Evolutionary conservation across 2,329 filamentous ascomycete species (phyloP).

Genomic region (Talaromyces sp.): DNA sequence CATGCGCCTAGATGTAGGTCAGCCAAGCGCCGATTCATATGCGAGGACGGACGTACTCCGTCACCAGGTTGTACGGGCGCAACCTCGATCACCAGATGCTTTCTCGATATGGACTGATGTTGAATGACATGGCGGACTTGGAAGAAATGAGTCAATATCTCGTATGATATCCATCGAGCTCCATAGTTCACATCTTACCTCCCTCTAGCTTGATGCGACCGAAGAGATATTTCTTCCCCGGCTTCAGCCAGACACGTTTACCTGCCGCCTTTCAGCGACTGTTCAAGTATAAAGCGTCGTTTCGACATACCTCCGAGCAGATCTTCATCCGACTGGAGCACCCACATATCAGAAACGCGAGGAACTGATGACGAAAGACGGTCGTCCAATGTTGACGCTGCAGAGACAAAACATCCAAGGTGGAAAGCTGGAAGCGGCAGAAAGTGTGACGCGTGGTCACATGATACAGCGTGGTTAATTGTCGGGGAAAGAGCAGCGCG

Average conservation of each 20-base stretch:
- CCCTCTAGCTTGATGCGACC: conserved; percentile 68
- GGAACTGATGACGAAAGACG: background rate
- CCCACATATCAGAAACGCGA: conserved; percentile 54
- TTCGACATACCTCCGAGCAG: conserved; percentile 40
- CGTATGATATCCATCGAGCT: background rate
- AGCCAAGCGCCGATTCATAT: background rate
- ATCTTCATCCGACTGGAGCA: conserved; percentile 53
- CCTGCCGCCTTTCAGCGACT: conserved; percentile 41
- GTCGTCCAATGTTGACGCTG: background rate
- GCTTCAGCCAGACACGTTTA: conserved; percentile 76
- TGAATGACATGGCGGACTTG: conserved; percentile 67
- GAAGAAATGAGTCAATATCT: background rate
- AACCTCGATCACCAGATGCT: conserved; percentile 78
- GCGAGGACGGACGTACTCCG: conserved; percentile 50
- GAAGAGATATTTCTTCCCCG: conserved; percentile 80
- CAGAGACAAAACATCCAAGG: background rate
- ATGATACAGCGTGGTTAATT: conserved; percentile 29
- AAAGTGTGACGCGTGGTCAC: conserved; percentile 33
- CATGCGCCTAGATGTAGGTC: conserved; percentile 50
- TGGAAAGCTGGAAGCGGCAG: conserved; percentile 5
- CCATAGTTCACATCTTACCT: conserved; percentile 39
- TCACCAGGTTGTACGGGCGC: conserved; percentile 61
- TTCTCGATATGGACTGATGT: conserved; percentile 79
- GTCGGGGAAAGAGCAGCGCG: background rate
- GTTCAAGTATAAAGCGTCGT: background rate